A percentile compares a stretch with the other conserved stretches of the same genome.
These are phyloP conservation scores for Ceratocystiopsis brevicomis DNA, from an alignment of 2,329 filamentous ascomycete species.

Conservation along the genomic window DNA sequence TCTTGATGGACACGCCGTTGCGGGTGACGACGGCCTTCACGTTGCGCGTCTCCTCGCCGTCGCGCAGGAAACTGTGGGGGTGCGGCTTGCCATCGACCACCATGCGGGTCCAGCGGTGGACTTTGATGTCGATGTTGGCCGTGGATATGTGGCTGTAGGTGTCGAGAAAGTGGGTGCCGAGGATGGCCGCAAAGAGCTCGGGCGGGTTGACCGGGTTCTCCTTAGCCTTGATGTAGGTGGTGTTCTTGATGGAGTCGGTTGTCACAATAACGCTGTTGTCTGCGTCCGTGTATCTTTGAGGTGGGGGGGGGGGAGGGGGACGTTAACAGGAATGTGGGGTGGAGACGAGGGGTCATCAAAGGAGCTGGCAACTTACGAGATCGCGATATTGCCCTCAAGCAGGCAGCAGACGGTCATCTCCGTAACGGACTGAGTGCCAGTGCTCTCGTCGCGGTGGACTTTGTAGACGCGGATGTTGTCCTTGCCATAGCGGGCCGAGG, in stretches of 20 bases:
- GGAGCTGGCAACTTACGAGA: conserved; percentile 34
- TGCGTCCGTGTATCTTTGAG: conserved; percentile 68
- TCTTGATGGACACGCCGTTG: conserved; percentile 55
- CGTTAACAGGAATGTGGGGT: too few relatives aligned
- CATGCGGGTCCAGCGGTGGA: conserved; percentile 87
- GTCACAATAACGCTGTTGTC: conserved; percentile 93
- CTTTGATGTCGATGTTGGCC: conserved; percentile 63
- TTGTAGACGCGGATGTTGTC: conserved; percentile 98
- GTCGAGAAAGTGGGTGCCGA: conserved; percentile 76
- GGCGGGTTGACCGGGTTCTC: conserved; percentile 81
- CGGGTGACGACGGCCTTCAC: conserved; percentile 55
- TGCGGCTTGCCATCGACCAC: conserved; percentile 72
- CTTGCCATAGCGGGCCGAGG: conserved; percentile 66
- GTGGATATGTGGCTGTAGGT: conserved; percentile 75
- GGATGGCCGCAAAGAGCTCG: conserved; percentile 71
- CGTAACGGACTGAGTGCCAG: conserved; percentile 64
- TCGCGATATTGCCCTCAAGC: conserved; percentile 81
- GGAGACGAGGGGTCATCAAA: too few relatives aligned
- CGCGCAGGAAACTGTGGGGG: conserved; percentile 84
- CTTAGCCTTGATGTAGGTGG: conserved; percentile 85
- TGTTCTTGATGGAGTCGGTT: conserved; percentile 97
- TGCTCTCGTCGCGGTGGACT: conserved; percentile 60
- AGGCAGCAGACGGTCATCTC: conserved; percentile 93
- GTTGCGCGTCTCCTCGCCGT: conserved; percentile 72
- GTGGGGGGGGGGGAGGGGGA: too few relatives aligned